These are phyloP conservation scores for Paramyrothecium roridum DNA, from an alignment of 2,329 filamentous ascomycete genomes.

Conservation along the genomic window DNA sequence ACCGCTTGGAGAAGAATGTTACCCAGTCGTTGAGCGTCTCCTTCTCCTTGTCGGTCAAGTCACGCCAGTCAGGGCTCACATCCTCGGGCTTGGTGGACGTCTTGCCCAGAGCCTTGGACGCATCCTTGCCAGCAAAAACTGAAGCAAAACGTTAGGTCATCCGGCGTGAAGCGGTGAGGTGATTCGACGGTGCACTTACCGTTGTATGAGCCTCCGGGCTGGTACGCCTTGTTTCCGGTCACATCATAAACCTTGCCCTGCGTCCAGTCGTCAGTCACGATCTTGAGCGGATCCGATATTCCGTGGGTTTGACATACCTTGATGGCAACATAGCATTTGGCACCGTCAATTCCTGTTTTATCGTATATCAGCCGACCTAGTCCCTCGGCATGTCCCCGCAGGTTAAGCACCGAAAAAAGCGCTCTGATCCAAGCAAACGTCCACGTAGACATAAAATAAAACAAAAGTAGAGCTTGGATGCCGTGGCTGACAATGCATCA, in stretches of 20 bases:
- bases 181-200: constrained; percentile 51
- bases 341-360: constrained; percentile 58
- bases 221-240: constrained; percentile 82
- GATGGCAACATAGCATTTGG: constrained; percentile 66
- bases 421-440: not conserved
- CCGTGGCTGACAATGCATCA: no score
- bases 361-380: not conserved
- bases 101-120: constrained; percentile 84
- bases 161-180: not conserved
- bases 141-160: constrained; percentile 6
- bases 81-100: constrained; percentile 86
- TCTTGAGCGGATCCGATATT: not conserved
- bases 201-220: constrained; percentile 77
- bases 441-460: not conserved
- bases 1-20: constrained; percentile 94
- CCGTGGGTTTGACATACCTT: constrained; percentile 44
- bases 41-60: constrained; percentile 82
- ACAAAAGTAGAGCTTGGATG: not conserved
- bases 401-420: not conserved
- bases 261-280: constrained; percentile 3
- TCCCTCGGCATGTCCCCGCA: not conserved
- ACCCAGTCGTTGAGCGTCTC: constrained; percentile 85
- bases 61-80: constrained; percentile 76
- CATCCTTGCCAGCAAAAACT: constrained; percentile 97
- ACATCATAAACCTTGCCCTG: constrained; percentile 95